Percentiles rank a stretch among this genome's conserved stretches.
phyloP scores from a whole-genome alignment of 805 yeast genomes.

The Zygotorulaspora danielsina region DNA sequence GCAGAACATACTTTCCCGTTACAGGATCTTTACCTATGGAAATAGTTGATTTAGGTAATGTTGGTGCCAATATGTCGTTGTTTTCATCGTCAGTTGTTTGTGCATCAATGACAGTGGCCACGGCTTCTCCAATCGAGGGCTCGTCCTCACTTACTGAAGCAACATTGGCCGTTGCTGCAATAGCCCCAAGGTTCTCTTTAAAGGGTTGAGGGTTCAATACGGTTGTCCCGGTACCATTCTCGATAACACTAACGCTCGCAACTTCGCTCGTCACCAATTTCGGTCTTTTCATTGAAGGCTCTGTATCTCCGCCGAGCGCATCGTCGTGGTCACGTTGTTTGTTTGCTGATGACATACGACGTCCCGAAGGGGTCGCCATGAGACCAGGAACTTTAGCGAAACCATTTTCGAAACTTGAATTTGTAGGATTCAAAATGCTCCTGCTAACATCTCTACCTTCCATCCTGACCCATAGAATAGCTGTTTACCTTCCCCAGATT shows the following conservation, averaged over 20 bases:
- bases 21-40: slow-evolving; percentile 26
- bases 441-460: slow-evolving; percentile 10
- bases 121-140: background rate
- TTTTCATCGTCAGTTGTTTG: slow-evolving; percentile 2
- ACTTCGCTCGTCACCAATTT: background rate
- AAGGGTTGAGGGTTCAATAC: background rate
- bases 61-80: slow-evolving; percentile 18
- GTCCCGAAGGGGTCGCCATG: background rate
- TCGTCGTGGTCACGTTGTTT: background rate
- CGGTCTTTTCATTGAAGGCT: slow-evolving; percentile 1
- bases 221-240: background rate
- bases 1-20: slow-evolving; percentile 35
- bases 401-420: background rate
- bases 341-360: background rate
- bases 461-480: background rate
- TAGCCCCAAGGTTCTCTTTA: too few species aligned
- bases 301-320: slow-evolving; percentile 1
- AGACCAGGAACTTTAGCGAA: background rate
- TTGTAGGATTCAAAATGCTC: background rate
- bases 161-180: too few species aligned
- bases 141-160: too few species aligned
- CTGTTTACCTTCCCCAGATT: too few species aligned
- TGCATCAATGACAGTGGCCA: background rate
- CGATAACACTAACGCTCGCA: background rate
- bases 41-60: slow-evolving; percentile 21